Evolutionary conservation across 495 filamentous ascomycete species (phyloP).

Genomic region (Tuber indicum): DNA sequence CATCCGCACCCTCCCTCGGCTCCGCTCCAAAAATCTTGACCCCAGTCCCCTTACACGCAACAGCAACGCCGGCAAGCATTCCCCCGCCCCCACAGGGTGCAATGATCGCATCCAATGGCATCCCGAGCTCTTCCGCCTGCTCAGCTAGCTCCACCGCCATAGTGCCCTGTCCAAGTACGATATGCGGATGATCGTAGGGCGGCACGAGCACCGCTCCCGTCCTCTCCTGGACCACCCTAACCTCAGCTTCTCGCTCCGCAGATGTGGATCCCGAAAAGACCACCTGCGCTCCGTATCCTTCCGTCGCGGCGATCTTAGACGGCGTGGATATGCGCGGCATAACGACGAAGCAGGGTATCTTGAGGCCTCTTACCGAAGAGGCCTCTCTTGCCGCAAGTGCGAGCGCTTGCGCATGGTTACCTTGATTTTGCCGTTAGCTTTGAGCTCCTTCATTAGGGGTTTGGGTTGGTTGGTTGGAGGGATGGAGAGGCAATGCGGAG

Average conservation of each 20-base stretch:
- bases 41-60: slow-evolving; percentile 61
- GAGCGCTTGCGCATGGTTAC: slow-evolving; percentile 94
- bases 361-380: slow-evolving; percentile 43
- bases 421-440: slow-evolving; percentile 43
- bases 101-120: slow-evolving; percentile 66
- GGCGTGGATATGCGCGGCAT: slow-evolving; percentile 81
- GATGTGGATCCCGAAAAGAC: slow-evolving; percentile 76
- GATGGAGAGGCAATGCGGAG: background rate
- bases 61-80: slow-evolving; percentile 74
- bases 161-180: slow-evolving; percentile 89
- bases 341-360: slow-evolving; percentile 69
- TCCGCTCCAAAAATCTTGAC: slow-evolving; percentile 84
- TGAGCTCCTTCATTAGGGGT: background rate
- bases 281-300: slow-evolving; percentile 66
- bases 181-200: slow-evolving; percentile 85
- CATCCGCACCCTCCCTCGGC: slow-evolving; percentile 79
- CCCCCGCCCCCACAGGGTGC: slow-evolving; percentile 86
- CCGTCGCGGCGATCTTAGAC: slow-evolving; percentile 78
- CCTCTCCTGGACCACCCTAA: slow-evolving; percentile 55
- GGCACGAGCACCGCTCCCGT: slow-evolving; percentile 75
- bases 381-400: slow-evolving; percentile 69
- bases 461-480: background rate
- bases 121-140: slow-evolving; percentile 55
- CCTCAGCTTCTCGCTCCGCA: slow-evolving; percentile 72
- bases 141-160: slow-evolving; percentile 71